Conservation (phyloP, 2,329 filamentous ascomycete species). For the Cercospora sp. region DNA sequence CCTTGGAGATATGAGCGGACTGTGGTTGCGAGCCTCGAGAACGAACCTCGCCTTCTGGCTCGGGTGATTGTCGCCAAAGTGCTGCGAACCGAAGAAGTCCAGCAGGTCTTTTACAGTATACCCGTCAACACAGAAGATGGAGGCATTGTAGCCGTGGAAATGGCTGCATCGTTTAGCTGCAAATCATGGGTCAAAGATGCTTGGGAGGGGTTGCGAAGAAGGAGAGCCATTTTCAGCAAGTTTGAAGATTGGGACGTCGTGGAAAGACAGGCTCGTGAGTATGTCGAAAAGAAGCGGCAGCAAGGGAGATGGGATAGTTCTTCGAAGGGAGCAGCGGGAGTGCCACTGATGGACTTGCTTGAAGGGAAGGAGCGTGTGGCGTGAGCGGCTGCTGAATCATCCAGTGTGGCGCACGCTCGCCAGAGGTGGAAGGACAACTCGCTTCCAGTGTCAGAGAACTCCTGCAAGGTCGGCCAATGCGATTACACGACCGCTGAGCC, state of each 20-base stretch:
- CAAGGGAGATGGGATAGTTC: neutral
- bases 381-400: neutral
- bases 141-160: neutral
- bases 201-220: neutral
- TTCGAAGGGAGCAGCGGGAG: neutral
- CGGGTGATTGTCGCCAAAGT: slow-evolving; percentile 21
- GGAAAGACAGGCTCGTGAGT: neutral
- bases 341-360: neutral
- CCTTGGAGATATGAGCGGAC: slow-evolving; percentile 23
- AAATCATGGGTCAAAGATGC: neutral
- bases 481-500: neutral
- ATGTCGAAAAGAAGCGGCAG: neutral
- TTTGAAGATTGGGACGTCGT: neutral
- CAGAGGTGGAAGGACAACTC: too few relatives aligned
- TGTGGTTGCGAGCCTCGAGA: neutral
- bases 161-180: neutral
- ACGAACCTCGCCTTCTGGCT: slow-evolving; percentile 16
- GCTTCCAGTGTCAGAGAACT: too few relatives aligned
- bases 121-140: neutral
- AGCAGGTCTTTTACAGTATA: neutral
- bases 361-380: neutral
- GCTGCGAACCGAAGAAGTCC: neutral
- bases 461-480: neutral
- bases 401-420: too few relatives aligned
- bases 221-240: neutral